A percentile compares a stretch with the other conserved stretches of the same genome.
Evolutionary conservation across 371 early-diverging fungal genomes (phyloP).

Genomic region (Haplosporangium sp.): DNA sequence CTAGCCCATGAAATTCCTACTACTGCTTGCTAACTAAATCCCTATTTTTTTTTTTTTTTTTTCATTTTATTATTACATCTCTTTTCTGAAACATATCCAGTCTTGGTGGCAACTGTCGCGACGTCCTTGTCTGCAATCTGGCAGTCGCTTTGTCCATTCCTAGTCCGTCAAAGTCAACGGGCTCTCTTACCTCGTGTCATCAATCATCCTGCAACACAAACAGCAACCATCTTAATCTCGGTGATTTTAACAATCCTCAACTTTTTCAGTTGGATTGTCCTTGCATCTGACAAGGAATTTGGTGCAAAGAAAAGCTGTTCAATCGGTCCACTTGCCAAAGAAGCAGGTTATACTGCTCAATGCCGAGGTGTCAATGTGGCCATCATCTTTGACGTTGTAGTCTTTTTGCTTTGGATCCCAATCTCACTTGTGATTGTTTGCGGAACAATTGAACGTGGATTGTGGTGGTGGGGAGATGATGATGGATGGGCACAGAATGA

Average conservation of each 20-base stretch:
- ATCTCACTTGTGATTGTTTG: conserved; percentile 53
- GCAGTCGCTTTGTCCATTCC: conserved; percentile 52
- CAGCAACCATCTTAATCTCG: conserved; percentile 45
- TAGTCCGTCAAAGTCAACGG: conserved; percentile 44
- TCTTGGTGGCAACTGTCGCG: conserved; percentile 39
- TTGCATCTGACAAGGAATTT: conserved; percentile 28
- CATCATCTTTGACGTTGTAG: conserved; percentile 26
- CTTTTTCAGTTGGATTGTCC: conserved; percentile 51
- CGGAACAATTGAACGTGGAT: conserved; percentile 50
- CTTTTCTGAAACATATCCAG: conserved; percentile 6
- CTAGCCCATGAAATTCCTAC: no score
- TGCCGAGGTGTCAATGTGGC: conserved; percentile 47
- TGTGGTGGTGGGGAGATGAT: conserved; percentile 57
- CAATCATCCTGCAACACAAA: conserved; percentile 50
- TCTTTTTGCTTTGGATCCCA: conserved; percentile 52
- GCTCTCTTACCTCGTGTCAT: conserved; percentile 45
- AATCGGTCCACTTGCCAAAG: conserved; percentile 9
- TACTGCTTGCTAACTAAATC: no score
- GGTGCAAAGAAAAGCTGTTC: conserved; percentile 39
- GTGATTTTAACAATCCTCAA: conserved; percentile 48
- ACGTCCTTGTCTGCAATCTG: conserved; percentile 46
- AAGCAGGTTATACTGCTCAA: conserved; percentile 27
- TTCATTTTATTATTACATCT: no score
- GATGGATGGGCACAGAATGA: conserved; percentile 39
- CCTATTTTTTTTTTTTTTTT: no score